These are phyloP conservation scores for Ascocoryne sarcoides DNA, from an alignment of 2,329 filamentous ascomycete genomes.

Conservation along the genomic window DNA sequence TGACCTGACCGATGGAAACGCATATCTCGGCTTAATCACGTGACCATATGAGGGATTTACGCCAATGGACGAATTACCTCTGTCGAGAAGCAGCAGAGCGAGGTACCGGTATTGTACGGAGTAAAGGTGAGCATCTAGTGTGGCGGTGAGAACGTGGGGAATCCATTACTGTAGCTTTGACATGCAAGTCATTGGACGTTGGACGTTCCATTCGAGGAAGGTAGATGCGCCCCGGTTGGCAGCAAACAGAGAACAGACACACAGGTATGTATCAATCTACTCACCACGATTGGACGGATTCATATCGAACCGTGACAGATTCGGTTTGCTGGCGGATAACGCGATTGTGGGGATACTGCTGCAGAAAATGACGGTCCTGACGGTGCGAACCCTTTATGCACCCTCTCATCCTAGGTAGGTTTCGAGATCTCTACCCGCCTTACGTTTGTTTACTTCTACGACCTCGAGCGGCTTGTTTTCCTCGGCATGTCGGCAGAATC, in stretches of 20 bases:
- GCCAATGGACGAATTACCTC: not conserved
- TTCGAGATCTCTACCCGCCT: too few species aligned
- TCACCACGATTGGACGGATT: not conserved
- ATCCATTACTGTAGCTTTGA: not conserved
- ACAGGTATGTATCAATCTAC: not conserved
- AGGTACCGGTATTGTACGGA: too few species aligned
- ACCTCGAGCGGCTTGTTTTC: too few species aligned
- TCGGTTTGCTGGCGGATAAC: not conserved
- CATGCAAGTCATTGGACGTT: not conserved
- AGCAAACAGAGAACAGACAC: not conserved
- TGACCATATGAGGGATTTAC: slow-evolving; percentile 1
- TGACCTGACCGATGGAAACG: too few species aligned
- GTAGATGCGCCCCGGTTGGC: not conserved
- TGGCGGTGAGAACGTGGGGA: not conserved
- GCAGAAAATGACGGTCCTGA: not conserved
- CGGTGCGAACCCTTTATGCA: not conserved
- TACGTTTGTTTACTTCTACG: too few species aligned
- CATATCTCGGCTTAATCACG: slow-evolving; percentile 1
- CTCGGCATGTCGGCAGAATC: too few species aligned
- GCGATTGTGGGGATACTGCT: not conserved
- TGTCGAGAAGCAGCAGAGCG: not conserved
- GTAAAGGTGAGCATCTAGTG: too few species aligned
- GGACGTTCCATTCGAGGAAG: too few species aligned
- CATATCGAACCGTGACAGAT: not conserved
- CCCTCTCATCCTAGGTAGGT: not conserved